phyloP scores from a whole-genome alignment of 331 rosid species.

The Pyracantha coccinea region DNA sequence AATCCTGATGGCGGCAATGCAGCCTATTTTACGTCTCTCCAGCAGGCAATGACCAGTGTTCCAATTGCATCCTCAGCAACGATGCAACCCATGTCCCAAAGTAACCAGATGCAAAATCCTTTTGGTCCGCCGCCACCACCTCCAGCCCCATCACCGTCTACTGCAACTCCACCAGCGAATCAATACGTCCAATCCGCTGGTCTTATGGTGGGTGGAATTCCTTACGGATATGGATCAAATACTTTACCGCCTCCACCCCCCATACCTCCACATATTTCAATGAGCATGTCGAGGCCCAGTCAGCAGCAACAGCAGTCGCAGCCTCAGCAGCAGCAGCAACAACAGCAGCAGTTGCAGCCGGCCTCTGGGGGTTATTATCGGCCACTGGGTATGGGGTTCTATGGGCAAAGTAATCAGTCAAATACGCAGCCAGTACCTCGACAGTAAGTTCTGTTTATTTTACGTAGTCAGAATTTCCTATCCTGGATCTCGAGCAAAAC shows the following conservation, averaged over 20 bases:
- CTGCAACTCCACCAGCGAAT: conserved; percentile 40
- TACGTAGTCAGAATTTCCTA: background rate
- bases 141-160: conserved; percentile 34
- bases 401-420: conserved; percentile 64
- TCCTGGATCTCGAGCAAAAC: background rate
- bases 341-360: conserved; percentile 44
- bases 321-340: conserved; percentile 37
- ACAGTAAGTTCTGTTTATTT: conserved; percentile 37
- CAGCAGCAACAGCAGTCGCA: conserved; percentile 46
- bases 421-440: conserved; percentile 65
- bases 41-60: conserved; percentile 33
- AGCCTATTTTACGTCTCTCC: conserved; percentile 39
- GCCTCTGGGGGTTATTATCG: conserved; percentile 60
- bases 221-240: conserved; percentile 64
- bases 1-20: conserved; percentile 41
- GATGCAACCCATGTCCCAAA: conserved; percentile 48
- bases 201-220: conserved; percentile 49
- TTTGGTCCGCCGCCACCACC: conserved; percentile 43
- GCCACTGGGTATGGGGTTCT: conserved; percentile 67
- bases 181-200: conserved; percentile 68
- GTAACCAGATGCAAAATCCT: conserved; percentile 50
- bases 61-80: conserved; percentile 34
- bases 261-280: conserved; percentile 59
- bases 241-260: conserved; percentile 87
- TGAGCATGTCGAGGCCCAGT: conserved; percentile 54